Percentiles rank a stretch among this genome's conserved stretches.
These are phyloP conservation scores for Eimeria brunetti DNA, from an alignment of 169 alveolate species.

Conservation along the genomic window DNA sequence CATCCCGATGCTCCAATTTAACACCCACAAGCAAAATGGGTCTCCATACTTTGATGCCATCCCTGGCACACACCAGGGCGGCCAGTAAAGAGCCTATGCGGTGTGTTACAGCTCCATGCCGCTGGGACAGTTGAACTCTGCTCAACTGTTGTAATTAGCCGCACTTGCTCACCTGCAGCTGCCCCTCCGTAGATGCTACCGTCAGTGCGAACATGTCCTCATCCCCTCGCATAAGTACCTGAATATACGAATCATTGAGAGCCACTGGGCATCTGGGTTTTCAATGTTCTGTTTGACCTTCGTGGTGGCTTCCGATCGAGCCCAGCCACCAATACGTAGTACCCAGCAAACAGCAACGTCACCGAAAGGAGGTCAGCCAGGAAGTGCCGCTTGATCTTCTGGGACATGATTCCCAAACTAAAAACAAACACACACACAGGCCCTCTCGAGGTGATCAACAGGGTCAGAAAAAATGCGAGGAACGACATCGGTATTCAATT, in stretches of 20 bases:
- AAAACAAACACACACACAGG: background rate
- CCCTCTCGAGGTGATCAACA: background rate
- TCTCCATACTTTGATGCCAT: background rate
- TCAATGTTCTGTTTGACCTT: background rate
- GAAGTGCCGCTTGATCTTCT: constrained; percentile 38
- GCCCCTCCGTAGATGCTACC: background rate
- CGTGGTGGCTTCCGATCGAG: background rate
- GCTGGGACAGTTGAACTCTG: background rate
- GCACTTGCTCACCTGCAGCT: background rate
- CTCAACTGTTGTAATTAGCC: background rate
- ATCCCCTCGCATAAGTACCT: background rate
- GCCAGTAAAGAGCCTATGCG: background rate
- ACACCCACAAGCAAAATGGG: background rate
- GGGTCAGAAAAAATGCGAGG: background rate
- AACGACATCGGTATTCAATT: background rate
- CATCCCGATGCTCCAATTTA: background rate
- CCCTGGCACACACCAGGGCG: background rate
- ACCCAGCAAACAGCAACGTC: constrained; percentile 34
- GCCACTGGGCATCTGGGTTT: background rate
- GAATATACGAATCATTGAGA: background rate
- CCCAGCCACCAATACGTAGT: constrained; percentile 33
- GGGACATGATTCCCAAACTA: constrained; percentile 28
- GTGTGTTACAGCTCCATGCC: background rate
- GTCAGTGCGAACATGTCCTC: background rate
- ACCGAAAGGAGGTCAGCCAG: constrained; percentile 4